Conservation (phyloP, 345 rosid species). For the Lepidium sativum region DNA sequence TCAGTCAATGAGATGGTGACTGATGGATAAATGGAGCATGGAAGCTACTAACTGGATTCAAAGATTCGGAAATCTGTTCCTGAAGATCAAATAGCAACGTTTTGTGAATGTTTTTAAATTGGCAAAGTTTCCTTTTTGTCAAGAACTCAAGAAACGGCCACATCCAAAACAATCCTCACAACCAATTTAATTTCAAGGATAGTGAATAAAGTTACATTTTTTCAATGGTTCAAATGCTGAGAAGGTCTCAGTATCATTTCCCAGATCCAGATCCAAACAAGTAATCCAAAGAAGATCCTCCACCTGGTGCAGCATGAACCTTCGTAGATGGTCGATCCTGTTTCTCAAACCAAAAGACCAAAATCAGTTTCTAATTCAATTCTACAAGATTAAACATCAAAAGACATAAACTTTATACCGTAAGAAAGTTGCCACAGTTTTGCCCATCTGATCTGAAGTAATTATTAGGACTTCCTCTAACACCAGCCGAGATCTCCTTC, state of each 20-base stretch:
- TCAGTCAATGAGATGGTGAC: background rate
- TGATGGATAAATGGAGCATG: background rate
- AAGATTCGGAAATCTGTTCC: background rate
- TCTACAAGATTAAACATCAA: background rate
- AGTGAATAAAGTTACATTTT: background rate
- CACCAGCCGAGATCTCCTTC: slow-evolving; percentile 60
- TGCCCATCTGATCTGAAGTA: slow-evolving; percentile 75
- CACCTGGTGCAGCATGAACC: slow-evolving; percentile 52
- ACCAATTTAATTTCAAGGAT: slow-evolving; percentile 4
- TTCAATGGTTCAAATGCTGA: background rate
- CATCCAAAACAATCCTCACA: background rate
- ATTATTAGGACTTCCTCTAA: slow-evolving; percentile 57
- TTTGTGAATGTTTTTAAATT: background rate
- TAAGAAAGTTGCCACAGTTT: slow-evolving; percentile 80
- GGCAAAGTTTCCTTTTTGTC: background rate
- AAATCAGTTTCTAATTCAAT: background rate
- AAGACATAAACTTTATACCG: slow-evolving; percentile 26
- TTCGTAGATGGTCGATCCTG: slow-evolving; percentile 53
- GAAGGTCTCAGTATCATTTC: background rate
- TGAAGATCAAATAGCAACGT: background rate
- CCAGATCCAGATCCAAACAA: slow-evolving; percentile 35
- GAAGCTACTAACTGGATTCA: background rate
- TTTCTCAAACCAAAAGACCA: background rate
- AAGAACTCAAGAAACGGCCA: background rate
- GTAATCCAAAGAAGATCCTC: slow-evolving; percentile 47